A percentile compares a stretch with the other conserved stretches of the same genome.
These are phyloP conservation scores for Daedaleopsis sinensis DNA, from an alignment of 768 basidiomycete species.

Conservation along the genomic window DNA sequence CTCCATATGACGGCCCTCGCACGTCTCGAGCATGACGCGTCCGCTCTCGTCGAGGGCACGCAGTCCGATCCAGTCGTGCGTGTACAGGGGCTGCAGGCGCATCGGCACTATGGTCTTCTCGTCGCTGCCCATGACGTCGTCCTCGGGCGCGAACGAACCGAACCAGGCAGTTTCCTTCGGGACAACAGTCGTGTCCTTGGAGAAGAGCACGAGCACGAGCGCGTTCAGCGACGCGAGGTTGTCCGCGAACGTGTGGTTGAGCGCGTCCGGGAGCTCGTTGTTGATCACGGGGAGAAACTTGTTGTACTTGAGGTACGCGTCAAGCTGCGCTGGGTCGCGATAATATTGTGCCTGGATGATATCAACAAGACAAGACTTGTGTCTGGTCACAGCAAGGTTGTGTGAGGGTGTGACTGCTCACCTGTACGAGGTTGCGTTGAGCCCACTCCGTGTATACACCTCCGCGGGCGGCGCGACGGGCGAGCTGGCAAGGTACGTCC, in stretches of 20 bases:
- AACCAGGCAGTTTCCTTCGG: conserved; percentile 91
- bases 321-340: conserved; percentile 68
- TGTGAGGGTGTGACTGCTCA: too few species aligned
- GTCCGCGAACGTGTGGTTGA: conserved; percentile 60
- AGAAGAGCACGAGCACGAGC: conserved; percentile 75
- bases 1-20: conserved; percentile 80
- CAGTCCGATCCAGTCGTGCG: conserved; percentile 83
- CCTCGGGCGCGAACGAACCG: conserved; percentile 60
- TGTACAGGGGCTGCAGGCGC: conserved; percentile 71
- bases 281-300: conserved; percentile 77
- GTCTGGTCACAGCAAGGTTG: too few species aligned
- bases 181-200: conserved; percentile 73
- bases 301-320: conserved; percentile 59
- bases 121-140: conserved; percentile 26
- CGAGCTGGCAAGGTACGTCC: conserved; percentile 73
- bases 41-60: conserved; percentile 69
- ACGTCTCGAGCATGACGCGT: conserved; percentile 58
- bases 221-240: conserved; percentile 65
- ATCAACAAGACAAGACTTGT: too few species aligned
- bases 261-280: conserved; percentile 62
- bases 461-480: conserved; percentile 58
- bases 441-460: conserved; percentile 79
- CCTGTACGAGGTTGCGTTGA: conserved; percentile 76
- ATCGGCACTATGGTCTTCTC: conserved; percentile 62
- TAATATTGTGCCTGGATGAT: conserved; percentile 92